Evolutionary conservation across 352 stramenopile genomes (phyloP).

Genomic region (Pythium vanterpoolii): DNA sequence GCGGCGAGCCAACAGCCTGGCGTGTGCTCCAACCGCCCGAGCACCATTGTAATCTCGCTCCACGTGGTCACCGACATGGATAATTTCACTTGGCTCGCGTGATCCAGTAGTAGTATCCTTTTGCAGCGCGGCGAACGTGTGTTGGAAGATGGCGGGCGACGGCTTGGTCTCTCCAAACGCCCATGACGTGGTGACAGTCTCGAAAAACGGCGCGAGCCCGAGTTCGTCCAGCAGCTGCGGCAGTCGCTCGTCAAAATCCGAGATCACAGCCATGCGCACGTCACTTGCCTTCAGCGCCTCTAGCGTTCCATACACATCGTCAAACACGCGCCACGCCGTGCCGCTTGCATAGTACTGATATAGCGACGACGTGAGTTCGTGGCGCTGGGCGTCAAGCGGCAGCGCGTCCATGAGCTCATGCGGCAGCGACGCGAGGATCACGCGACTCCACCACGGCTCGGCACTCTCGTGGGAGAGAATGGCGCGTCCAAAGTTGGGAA

Average conservation of each 20-base stretch:
- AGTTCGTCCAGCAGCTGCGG: constrained; percentile 39
- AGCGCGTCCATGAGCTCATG: constrained; percentile 17
- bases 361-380: constrained; percentile 35
- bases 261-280: constrained; percentile 59
- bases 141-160: constrained; percentile 47
- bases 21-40: constrained; percentile 32
- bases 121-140: constrained; percentile 32
- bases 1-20: constrained; percentile 37
- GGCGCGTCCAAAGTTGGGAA: constrained; percentile 51
- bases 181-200: constrained; percentile 64
- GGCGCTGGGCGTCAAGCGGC: background rate
- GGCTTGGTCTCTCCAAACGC: constrained; percentile 46
- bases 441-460: constrained; percentile 50
- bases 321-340: constrained; percentile 60
- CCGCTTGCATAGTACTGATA: constrained; percentile 52
- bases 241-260: constrained; percentile 79
- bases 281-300: constrained; percentile 23
- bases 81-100: constrained; percentile 17
- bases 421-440: constrained; percentile 49
- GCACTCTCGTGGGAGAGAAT: constrained; percentile 18
- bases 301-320: constrained; percentile 43
- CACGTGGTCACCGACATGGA: constrained; percentile 68
- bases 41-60: constrained; percentile 55
- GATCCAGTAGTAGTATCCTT: background rate
- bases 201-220: constrained; percentile 42